Percentiles rank a stretch among this genome's conserved stretches.
phyloP scores from a whole-genome alignment of 495 filamentous ascomycete species.

The Delitschia confertaspora region DNA sequence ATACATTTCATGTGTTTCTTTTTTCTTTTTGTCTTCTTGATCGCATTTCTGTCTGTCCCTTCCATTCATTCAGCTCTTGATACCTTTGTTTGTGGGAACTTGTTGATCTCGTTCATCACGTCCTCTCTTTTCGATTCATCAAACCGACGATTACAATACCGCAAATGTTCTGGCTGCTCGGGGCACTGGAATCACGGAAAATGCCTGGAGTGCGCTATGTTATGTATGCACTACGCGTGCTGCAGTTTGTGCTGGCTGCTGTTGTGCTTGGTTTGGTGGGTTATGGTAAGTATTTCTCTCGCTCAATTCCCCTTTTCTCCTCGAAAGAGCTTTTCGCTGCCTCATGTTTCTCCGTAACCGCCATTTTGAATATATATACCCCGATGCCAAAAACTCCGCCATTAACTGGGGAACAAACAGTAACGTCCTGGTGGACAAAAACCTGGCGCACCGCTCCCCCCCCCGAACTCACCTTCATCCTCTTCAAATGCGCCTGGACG shows the following conservation, averaged over 20 bases:
- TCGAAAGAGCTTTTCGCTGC: neutral
- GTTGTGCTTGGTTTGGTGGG: constrained; percentile 63
- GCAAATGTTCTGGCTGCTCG: too few relatives aligned
- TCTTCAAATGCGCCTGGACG: constrained; percentile 67
- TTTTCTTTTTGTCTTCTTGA: constrained; percentile 13
- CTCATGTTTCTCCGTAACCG: neutral
- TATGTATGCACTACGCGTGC: constrained; percentile 55
- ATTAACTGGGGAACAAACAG: constrained; percentile 16
- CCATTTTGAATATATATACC: neutral
- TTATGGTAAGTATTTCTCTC: constrained; percentile 55
- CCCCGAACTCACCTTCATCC: constrained; percentile 54
- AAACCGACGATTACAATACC: neutral
- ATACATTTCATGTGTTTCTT: neutral
- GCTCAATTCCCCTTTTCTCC: neutral
- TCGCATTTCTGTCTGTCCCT: constrained; percentile 15
- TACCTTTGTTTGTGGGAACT: too few relatives aligned
- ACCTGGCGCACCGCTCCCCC: constrained; percentile 37
- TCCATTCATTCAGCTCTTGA: neutral
- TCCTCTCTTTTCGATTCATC: constrained; percentile 7
- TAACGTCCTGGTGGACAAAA: constrained; percentile 33
- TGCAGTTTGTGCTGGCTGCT: constrained; percentile 57
- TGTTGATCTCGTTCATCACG: constrained; percentile 19
- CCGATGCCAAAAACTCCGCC: constrained; percentile 15
- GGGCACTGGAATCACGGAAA: too few relatives aligned
- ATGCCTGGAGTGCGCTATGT: too few relatives aligned